A percentile compares a stretch with the other conserved stretches of the same genome.
phyloP scores from a whole-genome alignment of 129 eudicot species.

The Arctium lappa region DNA sequence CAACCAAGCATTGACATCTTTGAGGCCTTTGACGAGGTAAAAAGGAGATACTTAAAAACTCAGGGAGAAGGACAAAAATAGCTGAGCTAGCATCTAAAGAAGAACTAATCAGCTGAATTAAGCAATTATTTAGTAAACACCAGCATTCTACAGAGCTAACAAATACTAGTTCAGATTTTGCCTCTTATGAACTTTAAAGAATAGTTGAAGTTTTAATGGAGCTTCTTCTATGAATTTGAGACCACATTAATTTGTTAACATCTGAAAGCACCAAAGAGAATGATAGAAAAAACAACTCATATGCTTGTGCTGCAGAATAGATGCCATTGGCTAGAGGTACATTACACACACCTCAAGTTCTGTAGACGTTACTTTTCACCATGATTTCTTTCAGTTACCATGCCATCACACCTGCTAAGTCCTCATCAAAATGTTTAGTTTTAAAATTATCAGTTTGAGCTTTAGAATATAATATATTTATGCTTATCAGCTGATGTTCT shows the following conservation, averaged over 20 bases:
- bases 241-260: neutral
- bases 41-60: neutral
- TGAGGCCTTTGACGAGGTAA: constrained; percentile 75
- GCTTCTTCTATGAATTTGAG: neutral
- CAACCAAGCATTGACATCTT: constrained; percentile 74
- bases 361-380: neutral
- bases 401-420: neutral
- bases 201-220: neutral
- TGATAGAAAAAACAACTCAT: neutral
- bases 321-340: neutral
- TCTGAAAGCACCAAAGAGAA: neutral
- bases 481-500: neutral
- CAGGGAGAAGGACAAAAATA: neutral
- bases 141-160: neutral
- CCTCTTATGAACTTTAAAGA: neutral
- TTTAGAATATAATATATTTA: neutral
- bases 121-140: neutral
- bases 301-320: neutral
- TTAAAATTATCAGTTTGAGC: neutral
- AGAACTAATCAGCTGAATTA: neutral
- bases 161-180: neutral
- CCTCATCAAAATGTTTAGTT: neutral
- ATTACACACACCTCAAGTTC: neutral
- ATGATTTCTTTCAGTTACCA: neutral
- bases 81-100: neutral